Percentiles rank a stretch among this genome's conserved stretches.
Conservation (phyloP, 2,329 filamentous ascomycete genomes). For the Colletotrichum truncatum region DNA sequence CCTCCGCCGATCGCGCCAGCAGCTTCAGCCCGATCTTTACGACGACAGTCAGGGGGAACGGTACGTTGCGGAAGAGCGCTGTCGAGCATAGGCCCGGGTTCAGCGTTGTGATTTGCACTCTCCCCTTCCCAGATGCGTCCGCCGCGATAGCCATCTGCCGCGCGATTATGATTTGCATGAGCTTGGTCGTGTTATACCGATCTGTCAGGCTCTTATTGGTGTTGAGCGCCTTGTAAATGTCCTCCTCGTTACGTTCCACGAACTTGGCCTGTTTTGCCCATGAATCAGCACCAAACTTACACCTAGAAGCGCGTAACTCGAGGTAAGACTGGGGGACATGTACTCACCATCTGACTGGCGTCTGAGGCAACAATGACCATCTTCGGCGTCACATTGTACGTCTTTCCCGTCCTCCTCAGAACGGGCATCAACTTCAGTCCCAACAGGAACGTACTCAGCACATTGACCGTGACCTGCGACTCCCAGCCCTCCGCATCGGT, state of each 20-base stretch:
- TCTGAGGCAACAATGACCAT: conserved; percentile 51
- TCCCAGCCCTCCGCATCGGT: conserved; percentile 49
- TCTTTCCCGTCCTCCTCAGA: conserved; percentile 45
- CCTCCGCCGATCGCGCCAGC: conserved; percentile 47
- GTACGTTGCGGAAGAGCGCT: conserved; percentile 44
- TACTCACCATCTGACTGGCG: conserved; percentile 38
- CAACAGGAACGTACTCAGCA: conserved; percentile 56
- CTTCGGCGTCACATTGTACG: conserved; percentile 43
- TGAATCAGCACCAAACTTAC: background rate
- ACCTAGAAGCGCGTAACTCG: background rate
- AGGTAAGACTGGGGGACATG: background rate
- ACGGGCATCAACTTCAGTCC: conserved; percentile 52
- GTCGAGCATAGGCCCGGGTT: conserved; percentile 53
- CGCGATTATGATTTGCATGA: conserved; percentile 41
- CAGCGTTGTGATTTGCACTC: conserved; percentile 48
- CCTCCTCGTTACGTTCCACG: conserved; percentile 38
- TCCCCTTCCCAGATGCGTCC: conserved; percentile 39
- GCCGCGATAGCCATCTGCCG: conserved; percentile 45
- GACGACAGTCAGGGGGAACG: conserved; percentile 39
- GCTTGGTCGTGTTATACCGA: conserved; percentile 46
- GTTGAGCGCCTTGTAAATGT: conserved; percentile 45
- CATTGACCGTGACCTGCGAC: conserved; percentile 54
- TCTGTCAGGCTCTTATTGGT: conserved; percentile 38
- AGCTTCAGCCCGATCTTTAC: conserved; percentile 30
- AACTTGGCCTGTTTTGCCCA: conserved; percentile 40